These are phyloP conservation scores for Suillus brevipes DNA, from an alignment of 768 basidiomycete species.

Conservation along the genomic window DNA sequence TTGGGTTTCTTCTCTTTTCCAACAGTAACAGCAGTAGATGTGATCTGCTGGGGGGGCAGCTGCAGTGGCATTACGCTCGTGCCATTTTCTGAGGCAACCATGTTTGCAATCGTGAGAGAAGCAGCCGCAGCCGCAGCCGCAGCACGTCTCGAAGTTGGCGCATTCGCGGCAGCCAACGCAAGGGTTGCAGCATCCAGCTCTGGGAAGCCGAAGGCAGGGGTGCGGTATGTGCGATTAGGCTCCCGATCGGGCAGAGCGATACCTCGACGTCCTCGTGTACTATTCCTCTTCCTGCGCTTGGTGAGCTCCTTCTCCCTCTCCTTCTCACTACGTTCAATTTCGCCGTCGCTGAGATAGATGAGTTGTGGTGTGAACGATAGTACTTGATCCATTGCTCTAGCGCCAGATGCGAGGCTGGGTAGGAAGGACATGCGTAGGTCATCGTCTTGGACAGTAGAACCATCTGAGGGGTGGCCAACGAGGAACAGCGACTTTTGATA, in stretches of 20 bases:
- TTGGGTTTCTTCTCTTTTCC: conserved; percentile 69
- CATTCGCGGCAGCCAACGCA: conserved; percentile 63
- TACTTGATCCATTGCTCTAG: conserved; percentile 78
- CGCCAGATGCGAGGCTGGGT: conserved; percentile 69
- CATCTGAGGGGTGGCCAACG: conserved; percentile 84
- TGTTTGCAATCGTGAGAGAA: conserved; percentile 81
- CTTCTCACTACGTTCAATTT: conserved; percentile 86
- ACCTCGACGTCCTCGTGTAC: conserved; percentile 79
- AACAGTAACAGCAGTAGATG: conserved; percentile 36
- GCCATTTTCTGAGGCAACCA: conserved; percentile 92
- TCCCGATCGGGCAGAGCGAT: conserved; percentile 91
- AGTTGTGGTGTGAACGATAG: conserved; percentile 84
- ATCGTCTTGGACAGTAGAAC: conserved; percentile 78
- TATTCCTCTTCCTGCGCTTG: conserved; percentile 80
- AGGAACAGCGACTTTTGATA: conserved; percentile 92
- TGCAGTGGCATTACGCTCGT: conserved; percentile 48
- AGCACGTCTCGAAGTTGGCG: conserved; percentile 74
- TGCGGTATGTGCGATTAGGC: conserved; percentile 87
- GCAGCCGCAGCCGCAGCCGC: conserved; percentile 89
- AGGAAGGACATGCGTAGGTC: conserved; percentile 90
- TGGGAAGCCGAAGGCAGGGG: conserved; percentile 83
- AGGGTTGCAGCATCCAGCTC: conserved; percentile 72
- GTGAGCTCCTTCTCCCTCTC: conserved; percentile 93
- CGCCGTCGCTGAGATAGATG: conserved; percentile 83
- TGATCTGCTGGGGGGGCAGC: conserved; percentile 42